Conservation (phyloP, 768 basidiomycete genomes). For the Hypsizygus marmoreus region DNA sequence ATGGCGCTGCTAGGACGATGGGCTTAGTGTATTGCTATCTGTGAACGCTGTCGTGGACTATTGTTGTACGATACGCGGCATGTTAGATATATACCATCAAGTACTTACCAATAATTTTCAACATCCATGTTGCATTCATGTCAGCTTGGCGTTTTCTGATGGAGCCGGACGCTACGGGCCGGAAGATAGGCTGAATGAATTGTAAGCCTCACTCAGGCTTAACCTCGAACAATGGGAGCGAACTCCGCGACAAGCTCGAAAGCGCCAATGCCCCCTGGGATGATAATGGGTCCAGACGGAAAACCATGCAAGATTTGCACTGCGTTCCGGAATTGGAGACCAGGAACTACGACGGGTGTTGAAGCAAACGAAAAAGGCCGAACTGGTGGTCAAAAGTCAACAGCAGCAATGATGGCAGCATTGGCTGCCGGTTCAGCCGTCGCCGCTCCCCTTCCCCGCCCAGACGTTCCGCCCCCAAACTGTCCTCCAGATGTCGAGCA, state of each 20-base stretch:
- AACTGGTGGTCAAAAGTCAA: slow-evolving; percentile 16
- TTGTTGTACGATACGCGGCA: background rate
- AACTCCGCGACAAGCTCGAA: slow-evolving; percentile 5
- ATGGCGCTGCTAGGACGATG: slow-evolving; percentile 92
- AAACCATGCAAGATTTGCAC: slow-evolving; percentile 95
- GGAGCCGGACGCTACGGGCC: no score
- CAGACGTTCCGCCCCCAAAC: slow-evolving; percentile 50
- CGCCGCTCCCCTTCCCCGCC: slow-evolving; percentile 23
- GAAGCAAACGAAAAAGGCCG: slow-evolving; percentile 26
- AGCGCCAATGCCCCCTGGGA: slow-evolving; percentile 66
- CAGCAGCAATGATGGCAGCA: slow-evolving; percentile 29
- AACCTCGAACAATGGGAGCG: slow-evolving; percentile 1
- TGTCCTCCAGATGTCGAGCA: slow-evolving; percentile 92
- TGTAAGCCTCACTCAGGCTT: slow-evolving; percentile 4
- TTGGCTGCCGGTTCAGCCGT: slow-evolving; percentile 23
- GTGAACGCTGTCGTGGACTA: background rate
- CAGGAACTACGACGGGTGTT: slow-evolving; percentile 36
- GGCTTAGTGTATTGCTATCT: slow-evolving; percentile 54
- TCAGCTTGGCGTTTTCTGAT: no score
- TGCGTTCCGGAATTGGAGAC: slow-evolving; percentile 73
- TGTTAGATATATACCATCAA: no score
- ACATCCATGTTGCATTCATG: no score
- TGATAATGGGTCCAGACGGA: slow-evolving; percentile 90
- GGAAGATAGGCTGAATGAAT: no score
- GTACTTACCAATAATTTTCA: no score